These are phyloP conservation scores for Fusarium paranaense DNA, from an alignment of 2,329 filamentous ascomycete species.

Conservation along the genomic window DNA sequence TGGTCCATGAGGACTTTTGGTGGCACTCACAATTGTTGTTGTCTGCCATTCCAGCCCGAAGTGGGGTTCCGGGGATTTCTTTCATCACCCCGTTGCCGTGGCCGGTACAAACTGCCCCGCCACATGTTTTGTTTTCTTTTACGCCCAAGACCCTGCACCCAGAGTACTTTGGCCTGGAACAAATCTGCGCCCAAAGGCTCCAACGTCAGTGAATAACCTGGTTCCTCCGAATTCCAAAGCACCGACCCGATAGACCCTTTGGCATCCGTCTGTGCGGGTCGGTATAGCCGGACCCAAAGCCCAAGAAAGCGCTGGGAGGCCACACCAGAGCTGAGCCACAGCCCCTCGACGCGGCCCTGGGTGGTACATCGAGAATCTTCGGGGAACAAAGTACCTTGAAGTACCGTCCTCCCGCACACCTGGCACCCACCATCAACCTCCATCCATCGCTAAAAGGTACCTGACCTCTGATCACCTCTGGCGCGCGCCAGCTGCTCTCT, in stretches of 20 bases:
- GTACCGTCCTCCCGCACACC: slow-evolving; percentile 5
- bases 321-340: slow-evolving; percentile 43
- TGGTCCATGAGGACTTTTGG: neutral
- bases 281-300: neutral
- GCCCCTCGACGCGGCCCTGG: slow-evolving; percentile 36
- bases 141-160: slow-evolving; percentile 7
- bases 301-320: slow-evolving; percentile 7
- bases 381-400: slow-evolving; percentile 26
- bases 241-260: neutral
- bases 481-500: slow-evolving; percentile 6
- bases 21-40: neutral
- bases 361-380: slow-evolving; percentile 4
- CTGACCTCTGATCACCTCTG: slow-evolving; percentile 7
- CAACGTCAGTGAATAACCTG: neutral
- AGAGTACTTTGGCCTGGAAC: neutral
- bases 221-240: neutral
- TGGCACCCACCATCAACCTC: slow-evolving; percentile 14
- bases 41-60: slow-evolving; percentile 5
- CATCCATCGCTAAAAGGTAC: slow-evolving; percentile 27
- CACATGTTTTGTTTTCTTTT: slow-evolving; percentile 41
- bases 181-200: neutral
- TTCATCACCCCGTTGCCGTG: slow-evolving; percentile 17
- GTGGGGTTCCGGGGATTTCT: slow-evolving; percentile 33
- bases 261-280: neutral
- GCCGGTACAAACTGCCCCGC: slow-evolving; percentile 36